Conservation (phyloP, 2,329 filamentous ascomycete species). For the Boeremia exigua region DNA sequence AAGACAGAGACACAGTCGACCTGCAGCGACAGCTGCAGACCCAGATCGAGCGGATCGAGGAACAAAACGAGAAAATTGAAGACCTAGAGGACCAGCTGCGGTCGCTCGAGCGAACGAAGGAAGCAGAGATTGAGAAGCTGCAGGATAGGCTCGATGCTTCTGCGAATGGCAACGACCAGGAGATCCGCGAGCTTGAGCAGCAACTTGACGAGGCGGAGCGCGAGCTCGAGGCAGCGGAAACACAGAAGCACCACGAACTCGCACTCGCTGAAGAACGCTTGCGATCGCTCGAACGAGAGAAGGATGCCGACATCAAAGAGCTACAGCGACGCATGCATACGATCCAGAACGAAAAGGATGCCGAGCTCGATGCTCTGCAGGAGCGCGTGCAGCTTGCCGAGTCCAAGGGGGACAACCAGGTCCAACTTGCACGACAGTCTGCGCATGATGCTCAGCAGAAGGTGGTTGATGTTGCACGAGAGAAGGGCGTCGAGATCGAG, state of each 20-base stretch:
- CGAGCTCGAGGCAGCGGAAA: conserved; percentile 33
- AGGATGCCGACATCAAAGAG: conserved; percentile 46
- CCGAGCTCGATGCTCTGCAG: conserved; percentile 50
- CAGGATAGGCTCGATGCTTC: conserved; percentile 50
- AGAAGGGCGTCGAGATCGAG: conserved; percentile 49
- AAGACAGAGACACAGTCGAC: conserved; percentile 30
- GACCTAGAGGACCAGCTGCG: conserved; percentile 42
- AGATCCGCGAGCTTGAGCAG: conserved; percentile 57
- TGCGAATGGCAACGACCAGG: conserved; percentile 50
- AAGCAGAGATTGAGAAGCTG: conserved; percentile 52
- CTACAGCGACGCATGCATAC: conserved; percentile 44
- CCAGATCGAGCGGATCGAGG: conserved; percentile 40
- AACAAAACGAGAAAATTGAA: conserved; percentile 43
- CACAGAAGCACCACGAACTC: conserved; percentile 40
- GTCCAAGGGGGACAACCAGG: conserved; percentile 49
- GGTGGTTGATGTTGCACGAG: conserved; percentile 44
- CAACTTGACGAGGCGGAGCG: conserved; percentile 46
- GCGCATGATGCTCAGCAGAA: conserved; percentile 48
- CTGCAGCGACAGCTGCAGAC: conserved; percentile 39
- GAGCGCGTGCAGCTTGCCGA: conserved; percentile 50
- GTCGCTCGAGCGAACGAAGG: conserved; percentile 42
- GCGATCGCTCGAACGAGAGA: conserved; percentile 42
- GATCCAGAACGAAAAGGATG: conserved; percentile 42
- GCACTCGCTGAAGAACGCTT: conserved; percentile 41
- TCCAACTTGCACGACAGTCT: conserved; percentile 50